Evolutionary conservation across 345 rosid species (phyloP).

Genomic region (Aethionema arabicum): DNA sequence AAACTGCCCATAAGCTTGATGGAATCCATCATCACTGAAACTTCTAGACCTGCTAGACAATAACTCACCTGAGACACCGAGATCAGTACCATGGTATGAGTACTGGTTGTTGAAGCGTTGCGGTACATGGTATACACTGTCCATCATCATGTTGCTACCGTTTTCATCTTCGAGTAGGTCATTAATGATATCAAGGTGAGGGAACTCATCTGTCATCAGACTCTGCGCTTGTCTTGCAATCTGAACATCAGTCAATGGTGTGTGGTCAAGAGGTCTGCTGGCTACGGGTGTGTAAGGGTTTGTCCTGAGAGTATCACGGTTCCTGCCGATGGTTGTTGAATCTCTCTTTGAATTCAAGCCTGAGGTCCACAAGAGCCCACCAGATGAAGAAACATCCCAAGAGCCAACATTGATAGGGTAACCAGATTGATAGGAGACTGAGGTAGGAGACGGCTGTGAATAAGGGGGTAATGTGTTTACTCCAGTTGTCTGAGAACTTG

Average conservation of each 20-base stretch:
- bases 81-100: conserved; percentile 49
- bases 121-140: conserved; percentile 40
- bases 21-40: conserved; percentile 53
- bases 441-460: conserved; percentile 43
- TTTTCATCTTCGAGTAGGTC: conserved; percentile 89
- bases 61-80: conserved; percentile 42
- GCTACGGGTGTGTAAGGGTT: conserved; percentile 39
- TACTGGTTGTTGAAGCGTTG: conserved; percentile 51
- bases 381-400: conserved; percentile 39
- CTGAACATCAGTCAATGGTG: conserved; percentile 2
- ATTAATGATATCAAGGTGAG: conserved; percentile 90
- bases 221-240: conserved; percentile 51
- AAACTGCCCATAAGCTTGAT: conserved; percentile 37
- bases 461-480: conserved; percentile 44
- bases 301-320: conserved; percentile 8
- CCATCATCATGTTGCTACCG: conserved; percentile 31
- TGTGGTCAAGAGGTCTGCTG: neutral
- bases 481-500: conserved; percentile 47
- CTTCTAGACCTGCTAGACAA: conserved; percentile 56
- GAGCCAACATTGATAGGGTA: conserved; percentile 47
- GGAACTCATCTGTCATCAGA: conserved; percentile 69
- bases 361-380: conserved; percentile 55
- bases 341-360: conserved; percentile 45
- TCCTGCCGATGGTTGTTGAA: conserved; percentile 13
- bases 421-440: conserved; percentile 44